Conservation (phyloP, 768 basidiomycete genomes). For the Trametes cinnabarina region DNA sequence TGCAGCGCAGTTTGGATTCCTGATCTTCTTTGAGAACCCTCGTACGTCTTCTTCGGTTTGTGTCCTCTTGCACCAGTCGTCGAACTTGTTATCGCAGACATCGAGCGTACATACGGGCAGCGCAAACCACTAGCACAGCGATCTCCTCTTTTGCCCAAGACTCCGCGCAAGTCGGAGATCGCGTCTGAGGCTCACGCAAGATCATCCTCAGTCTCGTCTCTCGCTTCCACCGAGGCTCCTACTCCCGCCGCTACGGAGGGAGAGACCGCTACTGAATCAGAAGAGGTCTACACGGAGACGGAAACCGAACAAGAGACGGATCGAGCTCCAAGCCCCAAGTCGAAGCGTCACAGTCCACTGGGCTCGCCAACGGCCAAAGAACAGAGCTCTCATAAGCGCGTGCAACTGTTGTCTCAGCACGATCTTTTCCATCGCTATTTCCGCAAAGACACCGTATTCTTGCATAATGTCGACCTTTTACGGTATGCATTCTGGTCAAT, state of each 20-base stretch:
- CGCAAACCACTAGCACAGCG: constrained; percentile 88
- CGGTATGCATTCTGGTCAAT: constrained; percentile 48
- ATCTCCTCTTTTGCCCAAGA: constrained; percentile 51
- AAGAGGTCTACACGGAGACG: constrained; percentile 59
- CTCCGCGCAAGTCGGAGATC: constrained; percentile 17
- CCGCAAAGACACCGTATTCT: constrained; percentile 77
- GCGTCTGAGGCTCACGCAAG: constrained; percentile 17
- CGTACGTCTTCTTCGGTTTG: constrained; percentile 51
- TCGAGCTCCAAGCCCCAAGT: constrained; percentile 1
- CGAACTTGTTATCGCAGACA: constrained; percentile 19
- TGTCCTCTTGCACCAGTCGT: not conserved
- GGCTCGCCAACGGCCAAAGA: constrained; percentile 7
- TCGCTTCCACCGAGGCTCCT: constrained; percentile 26
- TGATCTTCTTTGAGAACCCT: constrained; percentile 95
- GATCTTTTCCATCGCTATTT: constrained; percentile 91
- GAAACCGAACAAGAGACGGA: constrained; percentile 48
- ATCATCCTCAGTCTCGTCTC: constrained; percentile 26
- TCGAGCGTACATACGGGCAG: constrained; percentile 78
- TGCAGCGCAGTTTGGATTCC: constrained; percentile 94
- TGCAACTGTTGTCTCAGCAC: constrained; percentile 60
- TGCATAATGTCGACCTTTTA: constrained; percentile 81
- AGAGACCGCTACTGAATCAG: constrained; percentile 69
- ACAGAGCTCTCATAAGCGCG: not conserved
- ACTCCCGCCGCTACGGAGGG: constrained; percentile 71
- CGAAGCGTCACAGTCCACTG: constrained; percentile 10